A percentile compares a stretch with the other conserved stretches of the same genome.
phyloP scores from a whole-genome alignment of 139 green algal species.

The Gonium pectorale region DNA sequence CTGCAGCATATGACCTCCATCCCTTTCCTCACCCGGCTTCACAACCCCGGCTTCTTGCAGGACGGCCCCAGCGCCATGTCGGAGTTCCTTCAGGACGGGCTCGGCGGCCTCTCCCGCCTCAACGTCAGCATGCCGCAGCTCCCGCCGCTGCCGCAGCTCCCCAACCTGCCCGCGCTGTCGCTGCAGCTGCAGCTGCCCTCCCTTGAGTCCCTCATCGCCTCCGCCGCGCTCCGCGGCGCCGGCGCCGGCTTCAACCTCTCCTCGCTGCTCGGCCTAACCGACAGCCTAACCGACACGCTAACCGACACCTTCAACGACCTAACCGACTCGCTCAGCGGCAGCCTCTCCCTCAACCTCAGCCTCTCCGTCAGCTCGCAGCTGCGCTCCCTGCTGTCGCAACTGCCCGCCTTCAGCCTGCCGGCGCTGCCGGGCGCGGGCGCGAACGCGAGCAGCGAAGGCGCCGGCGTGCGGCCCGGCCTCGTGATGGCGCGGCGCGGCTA shows the following conservation, averaged over 20 bases:
- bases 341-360: not conserved
- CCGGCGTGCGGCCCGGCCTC: slow-evolving; percentile 41
- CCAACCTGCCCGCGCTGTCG: not conserved
- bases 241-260: not conserved
- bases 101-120: slow-evolving; percentile 12
- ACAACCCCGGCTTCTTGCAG: no score
- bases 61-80: slow-evolving; percentile 1
- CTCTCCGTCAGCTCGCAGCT: not conserved
- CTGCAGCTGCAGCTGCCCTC: not conserved
- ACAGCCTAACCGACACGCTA: not conserved
- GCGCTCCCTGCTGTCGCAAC: slow-evolving; percentile 10
- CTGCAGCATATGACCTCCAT: no score
- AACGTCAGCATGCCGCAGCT: slow-evolving; percentile 12
- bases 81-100: slow-evolving; percentile 6
- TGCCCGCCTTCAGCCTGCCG: slow-evolving; percentile 6
- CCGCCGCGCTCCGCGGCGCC: not conserved
- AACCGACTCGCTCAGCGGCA: not conserved
- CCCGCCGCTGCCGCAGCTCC: not conserved
- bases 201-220: not conserved
- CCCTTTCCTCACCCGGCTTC: no score
- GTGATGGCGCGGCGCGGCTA: slow-evolving; percentile 52
- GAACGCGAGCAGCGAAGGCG: not conserved
- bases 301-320: not conserved
- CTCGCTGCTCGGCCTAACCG: slow-evolving; percentile 4
- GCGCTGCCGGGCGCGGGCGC: not conserved